Evolutionary conservation across 345 rosid species (phyloP), one percentile per base, ranked within the genome.

Genomic region (Reutealis trisperma): DNA sequence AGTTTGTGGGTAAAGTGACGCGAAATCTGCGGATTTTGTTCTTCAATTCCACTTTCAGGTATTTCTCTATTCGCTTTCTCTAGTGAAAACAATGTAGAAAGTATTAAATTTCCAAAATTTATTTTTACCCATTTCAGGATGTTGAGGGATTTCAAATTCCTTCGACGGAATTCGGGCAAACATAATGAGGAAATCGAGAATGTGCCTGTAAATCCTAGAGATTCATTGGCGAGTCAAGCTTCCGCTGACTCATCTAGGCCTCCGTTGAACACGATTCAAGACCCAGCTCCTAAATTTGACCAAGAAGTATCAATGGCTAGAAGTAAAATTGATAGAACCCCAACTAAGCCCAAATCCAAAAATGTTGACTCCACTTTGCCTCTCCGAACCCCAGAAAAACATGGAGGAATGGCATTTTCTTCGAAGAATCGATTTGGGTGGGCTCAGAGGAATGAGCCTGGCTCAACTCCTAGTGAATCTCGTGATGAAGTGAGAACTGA

Each of bases 341-440:
- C 96, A 6, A 88, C 90, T 5, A 93, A 91, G 84, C 87, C 86
- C 44, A 88, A 88, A 75, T 34, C 81, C n/a, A 85, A 74, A 77
- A 71, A 72, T 72, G 73, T 83, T 7, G 97, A 89, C 79, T 83
- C 88, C 22, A 32, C 82, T 10, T 79, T 89, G 87, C 92, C 96
- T 73, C 80, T 87, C 65, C 89, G 87, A 2, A 92, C 98, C 0
- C 99, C 98, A 3, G 98, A 96, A 61, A 89, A 84, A 77, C 77
- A 88, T 66, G 88, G 89, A 49, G 77, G 77, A 57, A 51, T 32
- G 84, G 77, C 6, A 30, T 77, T 42, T 68, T 79, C 32, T 78
- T 89, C 45, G 0, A 90, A 87, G 74, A 70, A 76, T 10, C 84
- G 95, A 21, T 90, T 86, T 59, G 97, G 99, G 27, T 95, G 96